Percentiles rank a stretch among this genome's conserved stretches.
These are phyloP conservation scores for Pestalotiopsis sp. DNA, from an alignment of 2,329 filamentous ascomycete genomes.

Conservation along the genomic window DNA sequence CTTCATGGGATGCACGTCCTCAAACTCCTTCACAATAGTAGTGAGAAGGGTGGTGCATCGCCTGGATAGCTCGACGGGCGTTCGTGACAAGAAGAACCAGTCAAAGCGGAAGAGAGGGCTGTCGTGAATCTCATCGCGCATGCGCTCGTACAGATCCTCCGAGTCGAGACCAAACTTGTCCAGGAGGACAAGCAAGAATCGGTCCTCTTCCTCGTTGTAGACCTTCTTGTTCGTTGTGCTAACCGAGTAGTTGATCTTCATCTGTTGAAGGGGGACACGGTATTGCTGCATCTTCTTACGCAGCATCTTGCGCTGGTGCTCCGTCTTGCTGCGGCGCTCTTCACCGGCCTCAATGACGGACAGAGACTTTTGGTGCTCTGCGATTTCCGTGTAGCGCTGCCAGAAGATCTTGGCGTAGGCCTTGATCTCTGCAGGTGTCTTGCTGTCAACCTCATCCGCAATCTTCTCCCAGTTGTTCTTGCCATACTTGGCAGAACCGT, in stretches of 20 bases:
- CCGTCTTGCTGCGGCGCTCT: slow-evolving; percentile 83
- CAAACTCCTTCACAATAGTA: slow-evolving; percentile 93
- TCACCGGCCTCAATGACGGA: slow-evolving; percentile 91
- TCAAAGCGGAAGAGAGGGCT: slow-evolving; percentile 96
- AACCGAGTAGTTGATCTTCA: slow-evolving; percentile 98
- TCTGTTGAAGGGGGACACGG: slow-evolving; percentile 94
- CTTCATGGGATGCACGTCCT: slow-evolving; percentile 60
- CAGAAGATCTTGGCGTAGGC: slow-evolving; percentile 95
- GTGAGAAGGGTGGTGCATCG: slow-evolving; percentile 93
- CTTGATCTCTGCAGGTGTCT: slow-evolving; percentile 82
- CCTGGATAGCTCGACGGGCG: slow-evolving; percentile 87
- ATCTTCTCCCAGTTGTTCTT: slow-evolving; percentile 85
- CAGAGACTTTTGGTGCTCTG: slow-evolving; percentile 87
- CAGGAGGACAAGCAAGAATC: slow-evolving; percentile 90
- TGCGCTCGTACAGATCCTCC: slow-evolving; percentile 87
- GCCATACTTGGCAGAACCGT: slow-evolving; percentile 90
- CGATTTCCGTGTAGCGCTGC: slow-evolving; percentile 89
- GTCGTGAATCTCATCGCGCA: slow-evolving; percentile 96
- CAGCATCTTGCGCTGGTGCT: slow-evolving; percentile 90
- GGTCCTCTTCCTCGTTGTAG: slow-evolving; percentile 97
- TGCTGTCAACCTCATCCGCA: slow-evolving; percentile 87
- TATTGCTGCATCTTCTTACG: slow-evolving; percentile 96
- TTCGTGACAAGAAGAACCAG: slow-evolving; percentile 98
- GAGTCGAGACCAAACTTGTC: slow-evolving; percentile 92
- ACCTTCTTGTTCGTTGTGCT: slow-evolving; percentile 99